Evolutionary conservation across 2,329 filamentous ascomycete species (phyloP).

Genomic region (Stagonosporopsis chrysanthemi): DNA sequence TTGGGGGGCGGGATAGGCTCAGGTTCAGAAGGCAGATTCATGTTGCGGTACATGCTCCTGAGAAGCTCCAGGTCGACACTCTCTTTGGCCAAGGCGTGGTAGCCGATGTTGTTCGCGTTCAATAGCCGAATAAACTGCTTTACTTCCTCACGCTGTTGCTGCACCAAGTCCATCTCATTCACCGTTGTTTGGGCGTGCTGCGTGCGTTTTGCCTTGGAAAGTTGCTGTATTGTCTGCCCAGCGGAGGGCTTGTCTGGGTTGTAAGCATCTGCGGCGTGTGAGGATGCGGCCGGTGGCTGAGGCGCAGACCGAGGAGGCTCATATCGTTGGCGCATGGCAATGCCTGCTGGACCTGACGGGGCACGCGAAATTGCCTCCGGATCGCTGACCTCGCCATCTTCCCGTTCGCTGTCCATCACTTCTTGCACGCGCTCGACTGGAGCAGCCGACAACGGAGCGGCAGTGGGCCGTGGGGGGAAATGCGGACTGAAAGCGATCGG

Average conservation of each 20-base stretch:
- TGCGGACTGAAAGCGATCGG: conserved; percentile 24
- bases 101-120: conserved; percentile 71
- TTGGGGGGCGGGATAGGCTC: conserved; percentile 36
- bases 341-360: conserved; percentile 21
- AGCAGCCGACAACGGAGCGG: conserved; percentile 4
- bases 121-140: conserved; percentile 51
- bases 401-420: conserved; percentile 57
- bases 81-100: conserved; percentile 66
- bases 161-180: conserved; percentile 21
- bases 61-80: conserved; percentile 38
- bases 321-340: conserved; percentile 14
- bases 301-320: conserved; percentile 39
- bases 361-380: conserved; percentile 25
- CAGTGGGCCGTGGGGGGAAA: conserved; percentile 19
- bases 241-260: conserved; percentile 31
- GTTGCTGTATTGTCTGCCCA: conserved; percentile 19
- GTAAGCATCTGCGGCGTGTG: conserved; percentile 19
- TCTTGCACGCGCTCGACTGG: conserved; percentile 38
- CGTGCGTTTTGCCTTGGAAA: conserved; percentile 3
- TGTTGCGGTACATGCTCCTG: conserved; percentile 35
- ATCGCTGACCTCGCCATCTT: conserved; percentile 84
- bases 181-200: conserved; percentile 8
- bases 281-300: conserved; percentile 1
- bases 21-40: conserved; percentile 40
- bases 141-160: conserved; percentile 41